Conservation (phyloP, 2,329 filamentous ascomycete genomes). For the Botryotinia convoluta region DNA sequence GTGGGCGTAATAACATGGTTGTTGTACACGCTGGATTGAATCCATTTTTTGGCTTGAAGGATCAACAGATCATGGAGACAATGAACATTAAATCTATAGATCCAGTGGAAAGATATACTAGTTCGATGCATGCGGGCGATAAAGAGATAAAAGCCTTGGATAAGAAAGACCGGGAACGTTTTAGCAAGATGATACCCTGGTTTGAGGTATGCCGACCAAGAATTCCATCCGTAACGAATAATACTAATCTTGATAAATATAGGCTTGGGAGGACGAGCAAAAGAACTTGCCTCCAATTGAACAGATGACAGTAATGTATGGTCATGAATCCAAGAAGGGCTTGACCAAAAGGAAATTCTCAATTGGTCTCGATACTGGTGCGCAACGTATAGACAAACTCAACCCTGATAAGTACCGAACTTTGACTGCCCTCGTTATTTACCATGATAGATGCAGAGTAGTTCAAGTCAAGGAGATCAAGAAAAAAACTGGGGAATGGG, state of each 20-base stretch:
- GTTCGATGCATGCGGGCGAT: neutral
- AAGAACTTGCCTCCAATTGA: neutral
- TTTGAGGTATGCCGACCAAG: neutral
- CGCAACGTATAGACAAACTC: neutral
- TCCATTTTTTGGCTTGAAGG: neutral
- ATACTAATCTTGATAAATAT: neutral
- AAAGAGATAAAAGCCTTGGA: neutral
- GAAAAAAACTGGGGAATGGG: neutral
- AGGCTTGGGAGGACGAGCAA: neutral
- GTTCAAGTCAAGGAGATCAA: neutral
- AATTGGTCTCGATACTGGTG: neutral
- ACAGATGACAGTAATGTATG: neutral
- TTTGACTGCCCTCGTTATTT: neutral
- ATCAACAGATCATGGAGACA: neutral
- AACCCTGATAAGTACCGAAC: neutral
- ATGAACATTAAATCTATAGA: constrained; percentile 10
- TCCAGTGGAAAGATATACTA: neutral
- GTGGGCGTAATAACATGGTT: neutral
- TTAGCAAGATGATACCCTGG: neutral
- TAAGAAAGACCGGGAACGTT: too few species aligned
- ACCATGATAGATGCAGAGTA: neutral
- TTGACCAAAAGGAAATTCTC: neutral
- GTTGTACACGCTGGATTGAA: constrained; percentile 3
- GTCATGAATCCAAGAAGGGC: neutral
- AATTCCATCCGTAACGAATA: accelerated